Evolutionary conservation across 164 flowering plant genomes (phyloP), one percentile per base, ranked within the genome.

Genomic region (Pachysandra terminalis): DNA sequence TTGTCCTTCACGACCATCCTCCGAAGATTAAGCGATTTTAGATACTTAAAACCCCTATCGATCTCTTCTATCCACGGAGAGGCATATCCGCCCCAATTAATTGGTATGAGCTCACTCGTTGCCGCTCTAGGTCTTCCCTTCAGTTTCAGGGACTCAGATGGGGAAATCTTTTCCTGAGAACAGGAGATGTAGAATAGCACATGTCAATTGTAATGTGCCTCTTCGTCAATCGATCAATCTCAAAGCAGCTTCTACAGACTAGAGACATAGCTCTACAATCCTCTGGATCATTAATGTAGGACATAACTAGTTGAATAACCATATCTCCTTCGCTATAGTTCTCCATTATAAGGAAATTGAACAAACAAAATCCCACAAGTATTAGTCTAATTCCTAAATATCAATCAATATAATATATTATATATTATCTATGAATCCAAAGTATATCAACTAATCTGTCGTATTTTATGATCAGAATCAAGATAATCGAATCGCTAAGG

Each of bases 41-140:
- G 65, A 55, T 86, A 70, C 15, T 74, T 61, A 68, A 90, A 88
- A n/a, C 75, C 69, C 54, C 61, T 70, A 0, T 88, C 72, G 15
- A 90, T 84, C 73, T 82, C 94, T 0, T 61, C 66, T 8, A 90
- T 81, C 98, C 99, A 95, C 0, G 98, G 99, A 1, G 82, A 81
- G 1, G 81, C 97, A 25, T 80, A 90, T n/a, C 99, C 98, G 1
- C 99, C 99, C 99, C 99, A 95, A 69, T 95, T 84, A 59, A 90
- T 93, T 0, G 94, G 97, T 54, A 95, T 90, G 75, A 95, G 72
- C 71, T 95, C 89, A 67, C 88, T 92, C 98, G 90, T 92, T 16
- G 99, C 88, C 14, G 97, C 98, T 68, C 99, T 79, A n/a, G n/a
- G n/a, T n/a, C n/a, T n/a, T n/a, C n/a, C n/a, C n/a, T n/a, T n/a